Conservation (phyloP, 2,329 filamentous ascomycete genomes). For the Ophiostoma triangulosporum region DNA sequence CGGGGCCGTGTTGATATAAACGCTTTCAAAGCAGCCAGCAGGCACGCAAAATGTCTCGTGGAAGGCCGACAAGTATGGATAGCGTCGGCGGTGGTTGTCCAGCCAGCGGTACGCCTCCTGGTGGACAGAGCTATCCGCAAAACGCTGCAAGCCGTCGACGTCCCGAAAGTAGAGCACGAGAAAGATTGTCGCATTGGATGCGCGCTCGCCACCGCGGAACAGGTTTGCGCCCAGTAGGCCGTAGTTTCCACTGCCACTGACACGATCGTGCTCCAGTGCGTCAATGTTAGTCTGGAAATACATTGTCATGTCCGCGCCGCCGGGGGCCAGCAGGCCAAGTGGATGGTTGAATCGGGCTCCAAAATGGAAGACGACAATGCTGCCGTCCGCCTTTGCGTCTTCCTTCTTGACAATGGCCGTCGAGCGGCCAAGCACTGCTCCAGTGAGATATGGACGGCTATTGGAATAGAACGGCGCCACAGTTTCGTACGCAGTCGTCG, state of each 20-base stretch:
- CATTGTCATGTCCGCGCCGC: constrained; percentile 24
- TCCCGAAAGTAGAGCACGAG: constrained; percentile 14
- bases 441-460: constrained; percentile 14
- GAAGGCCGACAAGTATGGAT: constrained; percentile 12
- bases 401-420: constrained; percentile 17
- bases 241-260: constrained; percentile 18
- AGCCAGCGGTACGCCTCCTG: constrained; percentile 10
- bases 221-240: constrained; percentile 32
- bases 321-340: constrained; percentile 33
- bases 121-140: constrained; percentile 12
- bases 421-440: constrained; percentile 21
- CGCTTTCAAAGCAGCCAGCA: constrained; percentile 10
- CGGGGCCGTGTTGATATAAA: constrained; percentile 14
- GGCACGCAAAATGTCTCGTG: constrained; percentile 15
- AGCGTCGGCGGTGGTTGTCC: background rate
- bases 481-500: constrained; percentile 19
- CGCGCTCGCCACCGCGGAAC: constrained; percentile 23
- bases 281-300: constrained; percentile 28
- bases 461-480: constrained; percentile 3
- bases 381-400: background rate
- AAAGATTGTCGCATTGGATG: constrained; percentile 12
- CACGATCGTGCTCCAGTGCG: constrained; percentile 11
- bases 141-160: constrained; percentile 12
- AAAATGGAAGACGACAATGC: constrained; percentile 27
- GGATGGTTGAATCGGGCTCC: constrained; percentile 34